Conservation (phyloP, 306 rosid species). For the Astragalus glycyphyllos region DNA sequence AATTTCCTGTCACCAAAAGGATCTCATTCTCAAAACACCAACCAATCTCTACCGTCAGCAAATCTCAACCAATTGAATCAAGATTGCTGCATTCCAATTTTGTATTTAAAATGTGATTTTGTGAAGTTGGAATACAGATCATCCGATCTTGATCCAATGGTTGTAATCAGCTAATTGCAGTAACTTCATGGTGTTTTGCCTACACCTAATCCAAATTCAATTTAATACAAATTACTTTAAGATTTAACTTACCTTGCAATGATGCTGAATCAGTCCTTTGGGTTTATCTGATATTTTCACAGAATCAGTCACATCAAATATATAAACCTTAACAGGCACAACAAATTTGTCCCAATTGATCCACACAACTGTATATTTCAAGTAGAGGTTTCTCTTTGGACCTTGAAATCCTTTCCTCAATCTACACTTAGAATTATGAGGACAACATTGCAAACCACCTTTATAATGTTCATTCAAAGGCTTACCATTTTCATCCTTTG, state of each 20-base stretch:
- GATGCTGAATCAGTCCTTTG: conserved; percentile 39
- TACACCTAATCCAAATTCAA: no score
- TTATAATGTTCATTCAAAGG: conserved; percentile 56
- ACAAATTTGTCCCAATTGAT: conserved; percentile 61
- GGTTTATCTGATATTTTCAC: conserved; percentile 42
- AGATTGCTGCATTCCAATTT: no score
- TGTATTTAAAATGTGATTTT: no score
- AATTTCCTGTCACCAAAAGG: no score
- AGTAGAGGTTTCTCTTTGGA: conserved; percentile 54
- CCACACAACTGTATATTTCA: conserved; percentile 75
- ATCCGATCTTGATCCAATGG: no score
- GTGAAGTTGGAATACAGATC: no score
- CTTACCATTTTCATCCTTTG: conserved; percentile 45
- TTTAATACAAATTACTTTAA: background rate
- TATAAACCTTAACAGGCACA: conserved; percentile 64
- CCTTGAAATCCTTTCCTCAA: conserved; percentile 54
- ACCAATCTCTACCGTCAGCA: no score
- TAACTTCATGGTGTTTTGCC: no score
- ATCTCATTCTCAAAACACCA: no score
- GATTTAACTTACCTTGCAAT: conserved; percentile 56
- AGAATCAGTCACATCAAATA: conserved; percentile 70
- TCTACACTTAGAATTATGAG: conserved; percentile 59
- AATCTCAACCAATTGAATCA: no score
- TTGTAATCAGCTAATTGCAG: no score
- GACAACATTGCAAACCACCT: conserved; percentile 77